Evolutionary conservation across 1,284 basidiomycete genomes (phyloP).

Genomic region (Trichosporon sp.): DNA sequence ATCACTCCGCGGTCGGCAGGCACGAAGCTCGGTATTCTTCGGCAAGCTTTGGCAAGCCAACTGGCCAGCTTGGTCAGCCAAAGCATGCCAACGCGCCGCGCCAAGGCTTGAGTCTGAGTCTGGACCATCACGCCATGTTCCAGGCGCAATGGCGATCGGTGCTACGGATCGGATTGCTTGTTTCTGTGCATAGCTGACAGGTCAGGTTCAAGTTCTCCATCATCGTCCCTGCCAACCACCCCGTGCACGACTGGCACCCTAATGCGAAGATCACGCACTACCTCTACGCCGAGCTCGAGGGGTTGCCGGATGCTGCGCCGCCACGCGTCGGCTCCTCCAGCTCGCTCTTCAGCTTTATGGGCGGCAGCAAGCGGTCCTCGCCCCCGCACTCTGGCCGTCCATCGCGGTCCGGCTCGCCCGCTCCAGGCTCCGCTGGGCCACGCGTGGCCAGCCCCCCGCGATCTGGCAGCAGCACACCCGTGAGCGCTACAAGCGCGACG

Average conservation of each 20-base stretch:
- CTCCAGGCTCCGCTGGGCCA: not conserved
- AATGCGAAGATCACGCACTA: conserved; percentile 37
- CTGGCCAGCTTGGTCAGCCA: not conserved
- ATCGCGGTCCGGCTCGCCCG: conserved; percentile 8
- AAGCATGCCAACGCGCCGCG: not conserved
- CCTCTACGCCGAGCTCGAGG: conserved; percentile 41
- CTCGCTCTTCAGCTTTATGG: conserved; percentile 28
- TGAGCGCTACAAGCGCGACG: not conserved
- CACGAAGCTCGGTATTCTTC: not conserved
- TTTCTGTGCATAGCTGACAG: not conserved
- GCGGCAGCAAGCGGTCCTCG: conserved; percentile 2
- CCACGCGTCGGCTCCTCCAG: conserved; percentile 15
- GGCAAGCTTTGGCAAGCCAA: not conserved
- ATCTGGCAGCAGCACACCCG: conserved; percentile 23
- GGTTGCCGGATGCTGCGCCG: conserved; percentile 26
- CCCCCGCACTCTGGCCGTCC: conserved; percentile 8
- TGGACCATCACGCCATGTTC: no score
- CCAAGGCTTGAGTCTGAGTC: no score
- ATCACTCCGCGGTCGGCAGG: no score
- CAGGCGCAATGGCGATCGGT: not conserved
- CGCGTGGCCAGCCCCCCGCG: not conserved
- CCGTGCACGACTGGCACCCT: conserved; percentile 41
- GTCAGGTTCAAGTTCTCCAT: conserved; percentile 31
- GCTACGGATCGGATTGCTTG: not conserved
- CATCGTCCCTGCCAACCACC: conserved; percentile 38